phyloP scores from a whole-genome alignment of 768 basidiomycete species.

The Russula abietina region DNA sequence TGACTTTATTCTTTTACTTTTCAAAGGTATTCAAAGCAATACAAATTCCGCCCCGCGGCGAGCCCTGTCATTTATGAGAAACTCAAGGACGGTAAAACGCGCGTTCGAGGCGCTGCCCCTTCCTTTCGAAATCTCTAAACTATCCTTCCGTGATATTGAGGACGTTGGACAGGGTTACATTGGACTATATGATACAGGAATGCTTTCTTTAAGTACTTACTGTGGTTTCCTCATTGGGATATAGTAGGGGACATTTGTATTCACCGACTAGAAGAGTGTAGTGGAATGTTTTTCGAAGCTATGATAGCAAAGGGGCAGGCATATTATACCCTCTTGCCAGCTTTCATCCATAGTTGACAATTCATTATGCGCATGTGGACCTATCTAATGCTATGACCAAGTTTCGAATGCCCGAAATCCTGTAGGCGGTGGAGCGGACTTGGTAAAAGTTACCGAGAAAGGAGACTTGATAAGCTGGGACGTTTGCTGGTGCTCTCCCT shows the following conservation, averaged over 20 bases:
- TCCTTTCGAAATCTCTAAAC: slow-evolving; percentile 7
- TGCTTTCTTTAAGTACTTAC: slow-evolving; percentile 1
- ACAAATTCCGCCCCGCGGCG: slow-evolving; percentile 77
- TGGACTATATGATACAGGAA: neutral
- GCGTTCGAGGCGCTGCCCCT: slow-evolving; percentile 64
- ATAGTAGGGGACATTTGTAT: no score
- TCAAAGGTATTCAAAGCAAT: slow-evolving; percentile 72
- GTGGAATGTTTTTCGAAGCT: neutral
- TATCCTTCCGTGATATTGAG: neutral
- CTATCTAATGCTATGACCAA: neutral
- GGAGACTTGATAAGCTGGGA: slow-evolving; percentile 22
- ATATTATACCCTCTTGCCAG: neutral
- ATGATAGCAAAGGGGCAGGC: neutral
- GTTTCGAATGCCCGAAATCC: neutral
- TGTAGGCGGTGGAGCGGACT: no score
- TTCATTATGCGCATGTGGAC: neutral
- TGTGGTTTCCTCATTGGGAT: neutral
- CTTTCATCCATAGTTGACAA: neutral
- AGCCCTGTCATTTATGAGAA: slow-evolving; percentile 77
- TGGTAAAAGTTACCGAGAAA: slow-evolving; percentile 15
- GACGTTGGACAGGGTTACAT: neutral
- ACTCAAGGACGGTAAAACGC: slow-evolving; percentile 61
- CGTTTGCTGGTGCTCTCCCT: slow-evolving; percentile 26
- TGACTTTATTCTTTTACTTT: slow-evolving; percentile 1
- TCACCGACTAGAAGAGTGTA: neutral